A percentile compares a stretch with the other conserved stretches of the same genome.
Conservation (phyloP, 2,329 filamentous ascomycete genomes). For the Aureobasidium sp. region DNA sequence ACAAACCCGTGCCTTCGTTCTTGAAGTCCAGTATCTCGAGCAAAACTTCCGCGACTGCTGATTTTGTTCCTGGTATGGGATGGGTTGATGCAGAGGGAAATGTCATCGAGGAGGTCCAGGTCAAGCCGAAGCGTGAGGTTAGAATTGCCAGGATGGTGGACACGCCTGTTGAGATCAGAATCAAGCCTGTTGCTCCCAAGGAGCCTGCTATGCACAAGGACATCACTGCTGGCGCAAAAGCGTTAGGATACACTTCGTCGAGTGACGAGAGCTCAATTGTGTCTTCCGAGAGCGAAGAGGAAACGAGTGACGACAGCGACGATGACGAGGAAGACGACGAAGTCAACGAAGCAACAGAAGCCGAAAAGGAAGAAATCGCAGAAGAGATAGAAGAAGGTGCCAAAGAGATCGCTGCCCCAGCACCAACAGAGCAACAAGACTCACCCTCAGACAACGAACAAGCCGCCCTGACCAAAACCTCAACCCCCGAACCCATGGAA, state of each 20-base stretch:
- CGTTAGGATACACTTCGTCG: constrained; percentile 9
- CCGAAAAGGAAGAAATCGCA: background rate
- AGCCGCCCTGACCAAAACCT: too few relatives aligned
- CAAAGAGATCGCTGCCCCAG: constrained; percentile 12
- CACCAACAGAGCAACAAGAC: background rate
- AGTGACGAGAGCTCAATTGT: constrained; percentile 12
- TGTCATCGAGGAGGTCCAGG: constrained; percentile 52
- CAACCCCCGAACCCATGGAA: background rate
- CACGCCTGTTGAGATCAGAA: constrained; percentile 3
- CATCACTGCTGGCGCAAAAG: constrained; percentile 7
- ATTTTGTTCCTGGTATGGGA: constrained; percentile 75
- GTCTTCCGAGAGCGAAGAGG: background rate
- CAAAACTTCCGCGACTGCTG: constrained; percentile 38
- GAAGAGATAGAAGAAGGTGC: constrained; percentile 18
- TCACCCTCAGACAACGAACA: background rate
- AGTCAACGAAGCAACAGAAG: background rate
- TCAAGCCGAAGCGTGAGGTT: constrained; percentile 6
- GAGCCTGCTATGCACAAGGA: constrained; percentile 10
- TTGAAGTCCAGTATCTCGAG: constrained; percentile 49
- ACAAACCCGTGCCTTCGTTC: constrained; percentile 73
- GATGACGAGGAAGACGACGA: background rate
- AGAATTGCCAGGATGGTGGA: background rate
- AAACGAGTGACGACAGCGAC: background rate
- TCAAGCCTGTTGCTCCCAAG: constrained; percentile 13
- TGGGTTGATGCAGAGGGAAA: constrained; percentile 78